Evolutionary conservation across 257 asterid genomes (phyloP).

Genomic region (Coffea canephora): DNA sequence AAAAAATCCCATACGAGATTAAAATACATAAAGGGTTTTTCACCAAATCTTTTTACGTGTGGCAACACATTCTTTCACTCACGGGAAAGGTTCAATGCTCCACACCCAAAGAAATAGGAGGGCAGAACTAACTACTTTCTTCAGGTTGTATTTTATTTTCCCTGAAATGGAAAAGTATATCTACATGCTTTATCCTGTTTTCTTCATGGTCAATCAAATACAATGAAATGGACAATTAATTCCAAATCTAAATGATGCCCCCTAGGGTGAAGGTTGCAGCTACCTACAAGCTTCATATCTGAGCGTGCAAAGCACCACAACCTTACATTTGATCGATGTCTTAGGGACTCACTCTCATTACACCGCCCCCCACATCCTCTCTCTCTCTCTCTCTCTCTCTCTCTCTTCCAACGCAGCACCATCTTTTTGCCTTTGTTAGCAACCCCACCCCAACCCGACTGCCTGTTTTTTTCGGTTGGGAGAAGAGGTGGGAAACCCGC

Average conservation of each 20-base stretch:
- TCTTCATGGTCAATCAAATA: background rate
- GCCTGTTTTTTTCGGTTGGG: slow-evolving; percentile 26
- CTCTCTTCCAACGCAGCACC: slow-evolving; percentile 1
- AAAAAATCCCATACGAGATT: too few species aligned
- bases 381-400: slow-evolving; percentile 6
- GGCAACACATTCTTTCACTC: background rate
- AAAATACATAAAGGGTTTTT: background rate
- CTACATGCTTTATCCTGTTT: background rate
- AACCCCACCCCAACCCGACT: background rate
- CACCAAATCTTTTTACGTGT: background rate
- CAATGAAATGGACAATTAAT: background rate
- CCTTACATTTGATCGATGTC: too few species aligned
- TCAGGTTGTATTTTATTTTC: background rate
- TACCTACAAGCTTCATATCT: too few species aligned
- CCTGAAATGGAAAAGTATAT: background rate
- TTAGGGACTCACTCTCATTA: background rate
- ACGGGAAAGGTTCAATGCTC: background rate
- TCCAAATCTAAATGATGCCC: too few species aligned
- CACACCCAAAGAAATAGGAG: background rate
- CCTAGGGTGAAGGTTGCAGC: too few species aligned
- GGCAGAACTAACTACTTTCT: background rate
- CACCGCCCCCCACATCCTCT: background rate
- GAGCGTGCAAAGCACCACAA: too few species aligned
- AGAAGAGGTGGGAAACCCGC: slow-evolving; percentile 33
- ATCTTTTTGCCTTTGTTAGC: background rate